These are phyloP conservation scores for Juncus inflexus DNA, from an alignment of 176 grass and related monocot genomes.

Conservation along the genomic window DNA sequence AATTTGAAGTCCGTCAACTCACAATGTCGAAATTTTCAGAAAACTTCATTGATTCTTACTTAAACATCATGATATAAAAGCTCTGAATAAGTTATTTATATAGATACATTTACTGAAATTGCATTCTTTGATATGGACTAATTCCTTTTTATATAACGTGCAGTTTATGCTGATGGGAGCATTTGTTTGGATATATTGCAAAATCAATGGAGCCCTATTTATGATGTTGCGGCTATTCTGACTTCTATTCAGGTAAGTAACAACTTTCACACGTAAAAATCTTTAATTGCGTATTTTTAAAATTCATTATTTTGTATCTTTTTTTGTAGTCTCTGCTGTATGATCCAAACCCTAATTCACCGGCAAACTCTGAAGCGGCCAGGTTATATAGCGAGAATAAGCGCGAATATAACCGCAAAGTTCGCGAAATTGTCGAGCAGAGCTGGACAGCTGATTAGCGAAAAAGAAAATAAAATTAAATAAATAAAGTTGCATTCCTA, in stretches of 20 bases:
- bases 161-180: constrained; percentile 99
- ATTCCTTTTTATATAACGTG: constrained; percentile 7
- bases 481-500: constrained; percentile 28
- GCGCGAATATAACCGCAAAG: constrained; percentile 85
- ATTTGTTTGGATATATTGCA: constrained; percentile 99
- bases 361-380: constrained; percentile 87
- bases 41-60: too few relatives aligned
- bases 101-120: too few relatives aligned
- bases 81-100: too few relatives aligned
- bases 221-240: constrained; percentile 98
- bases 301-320: neutral
- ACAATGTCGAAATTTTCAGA: too few relatives aligned
- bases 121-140: too few relatives aligned
- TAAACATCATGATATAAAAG: too few relatives aligned
- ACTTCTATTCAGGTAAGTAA: constrained; percentile 91
- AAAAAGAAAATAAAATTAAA: constrained; percentile 18
- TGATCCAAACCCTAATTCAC: constrained; percentile 90
- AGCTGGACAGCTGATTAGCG: constrained; percentile 86
- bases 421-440: constrained; percentile 82
- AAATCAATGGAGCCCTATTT: constrained; percentile 99
- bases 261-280: constrained; percentile 1
- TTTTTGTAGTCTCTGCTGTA: constrained; percentile 72
- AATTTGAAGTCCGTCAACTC: too few relatives aligned
- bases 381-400: constrained; percentile 88
- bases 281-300: neutral